Evolutionary conservation across 805 yeast species (phyloP), one percentile per base, ranked within the genome.

Genomic region (Saccharomycopsis sp.): DNA sequence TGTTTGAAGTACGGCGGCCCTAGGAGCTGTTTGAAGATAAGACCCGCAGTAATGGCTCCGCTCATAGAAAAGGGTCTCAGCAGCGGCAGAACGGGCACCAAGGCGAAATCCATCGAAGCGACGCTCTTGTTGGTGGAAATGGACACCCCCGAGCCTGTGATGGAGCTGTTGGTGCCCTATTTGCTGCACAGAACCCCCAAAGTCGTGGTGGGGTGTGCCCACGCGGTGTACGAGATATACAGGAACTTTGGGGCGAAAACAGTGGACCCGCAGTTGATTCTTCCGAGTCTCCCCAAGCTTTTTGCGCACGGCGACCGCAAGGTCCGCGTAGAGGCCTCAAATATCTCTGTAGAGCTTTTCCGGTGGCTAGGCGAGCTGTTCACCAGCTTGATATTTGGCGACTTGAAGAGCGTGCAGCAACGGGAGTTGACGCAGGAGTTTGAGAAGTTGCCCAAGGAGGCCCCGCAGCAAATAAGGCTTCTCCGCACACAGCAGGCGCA

Each of bases 321-420:
- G 56, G 97, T 94, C 5, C 80, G 99, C 66, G 80, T 83, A 1
- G 96, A 88, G 67, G 82, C 97, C 1, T 78, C 85, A 3, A 75
- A 77, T 50, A 74, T 92, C 62, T 75, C 91, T 0, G 81, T 89
- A 2, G 87, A 83, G 57, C 67, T 91, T 24, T 83, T 84, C 68
- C 80, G 82, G 58, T 88, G 94, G 87, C 77, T 87, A 68, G 94
- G 95, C 1, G 79, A 72, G 20, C 69, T 81, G 0, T 72, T 89
- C 47, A 83, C 83, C 55, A 75, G 77, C 15, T 67, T 84, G 0
- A 71, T 90, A 46, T 80, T 89, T 57, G 80, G 85, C 2, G 83
- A 82, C 24, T 77, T 94, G 71, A 94, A 92, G 68, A 96, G 97
- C 0, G 89, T 91, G 20, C 98, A 92, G 70, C 92, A 89, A 70